Base-by-base conservation (phyloP, 768 basidiomycete genomes). In the Chiua virens region DNA sequence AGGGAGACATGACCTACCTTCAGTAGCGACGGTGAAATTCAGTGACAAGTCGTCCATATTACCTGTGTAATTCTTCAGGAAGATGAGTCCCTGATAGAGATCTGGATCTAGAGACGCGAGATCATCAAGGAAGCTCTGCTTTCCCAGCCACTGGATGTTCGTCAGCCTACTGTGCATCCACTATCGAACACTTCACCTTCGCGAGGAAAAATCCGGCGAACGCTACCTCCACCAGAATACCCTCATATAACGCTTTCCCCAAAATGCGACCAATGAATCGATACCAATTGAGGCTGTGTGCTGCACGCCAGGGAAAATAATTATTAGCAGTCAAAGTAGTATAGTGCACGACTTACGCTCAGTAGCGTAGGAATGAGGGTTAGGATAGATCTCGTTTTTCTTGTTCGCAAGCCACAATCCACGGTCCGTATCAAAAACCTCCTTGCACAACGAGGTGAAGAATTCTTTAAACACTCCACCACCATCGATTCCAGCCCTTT, bases 391-490 rank as follows among this genome's bases (percentile, higher is more conserved):
- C 69, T 98, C 93, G 49, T 97, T 91, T 70, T 92, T 89, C 68
- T 83, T 82, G 50, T 87, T 99, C 23, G 82, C 84, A 23, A 96
- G 75, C 97, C 97, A 99, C 5, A 99, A 73, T 10, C 97, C 97
- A 5, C 93, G 84, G 62, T 98, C 85, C 2, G 89, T 87, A 62
- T 99, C 93, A 54, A 99, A 98, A 0, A 90, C 96, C 66, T 98
- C 96, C 62, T 89, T 93, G 50, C 86, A 87, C 17, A 99, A 69
- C 14, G 88, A 91, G 2, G 94, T 99, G 62, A 98, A 81, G 59
- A 98, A 97, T 68, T 98, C 97, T 67, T 98, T 99, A 77, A 97
- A 98, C 5, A 98, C 86, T 0, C 97, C 97, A 3, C 97, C 95
- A 2, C 96, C 95, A 56, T 98, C 96, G 28, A 98, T 96, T 0